Percentiles rank a stretch among this genome's conserved stretches.
phyloP scores from a whole-genome alignment of 768 basidiomycete species.

The Rubroboletus satanas region DNA sequence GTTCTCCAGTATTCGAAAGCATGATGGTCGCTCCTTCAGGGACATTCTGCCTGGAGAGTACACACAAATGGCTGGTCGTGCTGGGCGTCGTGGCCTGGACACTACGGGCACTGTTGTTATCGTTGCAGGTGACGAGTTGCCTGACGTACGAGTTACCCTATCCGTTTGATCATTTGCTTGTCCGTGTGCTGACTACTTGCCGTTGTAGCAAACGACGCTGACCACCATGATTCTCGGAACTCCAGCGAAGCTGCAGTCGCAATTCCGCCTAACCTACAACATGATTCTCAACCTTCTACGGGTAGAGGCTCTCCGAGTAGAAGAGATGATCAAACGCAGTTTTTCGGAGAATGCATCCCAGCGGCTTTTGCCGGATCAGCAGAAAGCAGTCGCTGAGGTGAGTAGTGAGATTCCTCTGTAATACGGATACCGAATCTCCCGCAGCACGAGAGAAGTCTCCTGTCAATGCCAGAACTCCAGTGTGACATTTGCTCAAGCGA shows the following conservation, averaged over 20 bases:
- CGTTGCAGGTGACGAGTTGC: slow-evolving; percentile 74
- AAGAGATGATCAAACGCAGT: slow-evolving; percentile 99
- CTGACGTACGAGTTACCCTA: slow-evolving; percentile 58
- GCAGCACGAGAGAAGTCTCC: slow-evolving; percentile 70
- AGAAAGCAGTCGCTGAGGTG: slow-evolving; percentile 82
- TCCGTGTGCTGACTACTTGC: not conserved
- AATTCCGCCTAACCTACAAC: slow-evolving; percentile 97
- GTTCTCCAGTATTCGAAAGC: slow-evolving; percentile 91
- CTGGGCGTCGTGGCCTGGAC: slow-evolving; percentile 93
- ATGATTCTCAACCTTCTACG: slow-evolving; percentile 97
- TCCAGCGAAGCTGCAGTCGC: slow-evolving; percentile 88
- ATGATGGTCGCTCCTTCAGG: slow-evolving; percentile 90
- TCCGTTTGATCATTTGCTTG: not conserved
- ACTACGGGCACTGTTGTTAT: slow-evolving; percentile 95
- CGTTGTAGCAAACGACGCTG: slow-evolving; percentile 62
- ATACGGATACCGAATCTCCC: slow-evolving; percentile 4
- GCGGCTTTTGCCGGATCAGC: slow-evolving; percentile 86
- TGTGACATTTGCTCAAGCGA: slow-evolving; percentile 70
- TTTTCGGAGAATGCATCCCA: slow-evolving; percentile 99
- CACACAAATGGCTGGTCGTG: slow-evolving; percentile 99
- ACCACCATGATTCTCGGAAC: slow-evolving; percentile 91
- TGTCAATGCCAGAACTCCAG: slow-evolving; percentile 56
- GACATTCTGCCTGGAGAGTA: slow-evolving; percentile 90
- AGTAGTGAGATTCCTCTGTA: slow-evolving; percentile 19
- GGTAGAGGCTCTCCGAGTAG: slow-evolving; percentile 92